Conservation (phyloP, 352 stramenopile genomes). For the Sclerospora graminicola region DNA sequence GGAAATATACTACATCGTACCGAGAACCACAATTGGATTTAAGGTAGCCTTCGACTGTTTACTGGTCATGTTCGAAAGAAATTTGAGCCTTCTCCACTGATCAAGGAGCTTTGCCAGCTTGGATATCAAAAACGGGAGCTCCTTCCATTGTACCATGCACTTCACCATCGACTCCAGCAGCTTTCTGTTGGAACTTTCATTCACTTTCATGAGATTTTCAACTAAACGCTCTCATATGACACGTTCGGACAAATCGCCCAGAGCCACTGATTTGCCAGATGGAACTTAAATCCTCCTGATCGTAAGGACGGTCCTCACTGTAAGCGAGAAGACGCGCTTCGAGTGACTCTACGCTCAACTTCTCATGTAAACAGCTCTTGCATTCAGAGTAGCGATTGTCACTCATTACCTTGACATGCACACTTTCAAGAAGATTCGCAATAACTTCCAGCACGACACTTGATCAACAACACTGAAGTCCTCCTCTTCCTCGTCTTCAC, state of each 20-base stretch:
- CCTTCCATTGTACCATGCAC: constrained; percentile 64
- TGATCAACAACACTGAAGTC: constrained; percentile 56
- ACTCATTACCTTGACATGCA: constrained; percentile 56
- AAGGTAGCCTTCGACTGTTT: constrained; percentile 20
- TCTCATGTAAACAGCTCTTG: constrained; percentile 56
- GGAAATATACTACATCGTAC: constrained; percentile 53
- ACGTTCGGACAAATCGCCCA: constrained; percentile 52
- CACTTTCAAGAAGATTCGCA: constrained; percentile 65
- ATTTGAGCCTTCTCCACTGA: constrained; percentile 46
- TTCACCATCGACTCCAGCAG: constrained; percentile 69
- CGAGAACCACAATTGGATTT: constrained; percentile 57
- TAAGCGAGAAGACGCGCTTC: constrained; percentile 57
- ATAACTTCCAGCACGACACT: constrained; percentile 67
- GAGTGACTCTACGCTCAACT: constrained; percentile 47
- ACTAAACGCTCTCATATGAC: constrained; percentile 48
- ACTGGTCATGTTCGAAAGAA: constrained; percentile 6
- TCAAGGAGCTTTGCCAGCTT: constrained; percentile 51
- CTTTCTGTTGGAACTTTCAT: constrained; percentile 59
- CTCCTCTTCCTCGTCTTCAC: constrained; percentile 48
- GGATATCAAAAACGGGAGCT: constrained; percentile 52
- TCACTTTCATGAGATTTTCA: constrained; percentile 55
- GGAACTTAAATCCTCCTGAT: constrained; percentile 56
- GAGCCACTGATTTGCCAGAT: constrained; percentile 67
- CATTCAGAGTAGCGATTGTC: constrained; percentile 64
- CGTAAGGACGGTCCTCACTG: constrained; percentile 40